Conservation (phyloP, 768 basidiomycete genomes). For the Pulveroboletus sp. region DNA sequence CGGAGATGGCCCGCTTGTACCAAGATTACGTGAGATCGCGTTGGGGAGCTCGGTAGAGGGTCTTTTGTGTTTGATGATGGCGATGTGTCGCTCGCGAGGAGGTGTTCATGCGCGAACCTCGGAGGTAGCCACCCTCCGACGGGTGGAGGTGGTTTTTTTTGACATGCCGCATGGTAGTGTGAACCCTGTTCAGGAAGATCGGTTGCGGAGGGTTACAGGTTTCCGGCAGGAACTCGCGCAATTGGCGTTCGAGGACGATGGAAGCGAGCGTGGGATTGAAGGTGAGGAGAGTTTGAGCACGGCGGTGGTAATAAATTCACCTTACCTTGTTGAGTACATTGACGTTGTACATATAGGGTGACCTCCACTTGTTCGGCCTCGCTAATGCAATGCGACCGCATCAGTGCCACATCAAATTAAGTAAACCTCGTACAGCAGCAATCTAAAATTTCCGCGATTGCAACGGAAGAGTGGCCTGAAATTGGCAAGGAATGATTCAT, state of each 20-base stretch:
- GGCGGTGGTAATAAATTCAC: conserved; percentile 6
- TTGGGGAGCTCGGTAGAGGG: conserved; percentile 15
- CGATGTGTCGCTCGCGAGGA: conserved; percentile 9
- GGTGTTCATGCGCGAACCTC: conserved; percentile 2
- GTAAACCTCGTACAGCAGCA: neutral
- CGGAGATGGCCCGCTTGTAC: neutral
- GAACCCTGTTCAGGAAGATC: neutral
- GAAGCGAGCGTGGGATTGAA: neutral
- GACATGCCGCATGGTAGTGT: conserved; percentile 6
- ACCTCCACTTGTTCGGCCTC: neutral
- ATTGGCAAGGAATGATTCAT: no score
- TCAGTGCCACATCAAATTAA: no score
- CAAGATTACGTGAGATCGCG: conserved; percentile 12
- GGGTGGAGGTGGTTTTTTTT: conserved; percentile 9
- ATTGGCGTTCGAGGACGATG: neutral
- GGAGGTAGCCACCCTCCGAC: conserved; percentile 4
- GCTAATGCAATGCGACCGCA: no score
- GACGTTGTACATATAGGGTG: neutral
- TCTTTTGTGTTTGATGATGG: conserved; percentile 7
- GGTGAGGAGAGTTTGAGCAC: neutral
- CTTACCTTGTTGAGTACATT: conserved; percentile 13
- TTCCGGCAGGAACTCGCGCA: neutral
- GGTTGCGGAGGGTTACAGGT: neutral
- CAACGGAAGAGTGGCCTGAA: neutral
- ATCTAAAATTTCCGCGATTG: neutral